Conservation (phyloP, 257 asterid genomes). For the Nicotiana paniculata region DNA sequence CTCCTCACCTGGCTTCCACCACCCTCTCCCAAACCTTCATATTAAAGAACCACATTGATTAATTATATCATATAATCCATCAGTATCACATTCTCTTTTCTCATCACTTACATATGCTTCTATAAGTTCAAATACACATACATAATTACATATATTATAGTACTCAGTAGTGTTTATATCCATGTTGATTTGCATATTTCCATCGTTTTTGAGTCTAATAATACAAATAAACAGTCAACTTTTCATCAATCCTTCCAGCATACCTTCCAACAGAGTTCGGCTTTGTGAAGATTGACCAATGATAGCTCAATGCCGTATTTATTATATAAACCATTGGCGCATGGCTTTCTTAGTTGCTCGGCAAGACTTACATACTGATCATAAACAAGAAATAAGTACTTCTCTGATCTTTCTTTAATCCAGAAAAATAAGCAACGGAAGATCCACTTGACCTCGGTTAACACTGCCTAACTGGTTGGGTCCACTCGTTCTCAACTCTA, state of each 20-base stretch:
- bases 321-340: neutral
- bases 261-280: neutral
- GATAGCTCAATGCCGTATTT: neutral
- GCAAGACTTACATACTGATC: neutral
- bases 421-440: neutral
- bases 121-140: neutral
- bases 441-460: neutral
- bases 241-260: neutral
- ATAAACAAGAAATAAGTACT: neutral
- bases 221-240: neutral
- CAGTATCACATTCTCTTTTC: neutral
- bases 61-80: neutral
- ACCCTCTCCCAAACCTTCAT: too few relatives aligned
- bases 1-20: too few relatives aligned
- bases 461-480: neutral
- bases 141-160: neutral
- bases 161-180: neutral
- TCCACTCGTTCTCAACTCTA: neutral
- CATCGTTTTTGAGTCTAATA: neutral
- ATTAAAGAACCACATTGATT: conserved; percentile 4
- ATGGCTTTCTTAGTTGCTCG: neutral
- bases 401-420: neutral
- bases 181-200: neutral
- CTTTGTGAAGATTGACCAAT: neutral
- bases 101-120: neutral